Base-by-base conservation (phyloP, 306 rosid species). In the Lathyrus aphaca region DNA sequence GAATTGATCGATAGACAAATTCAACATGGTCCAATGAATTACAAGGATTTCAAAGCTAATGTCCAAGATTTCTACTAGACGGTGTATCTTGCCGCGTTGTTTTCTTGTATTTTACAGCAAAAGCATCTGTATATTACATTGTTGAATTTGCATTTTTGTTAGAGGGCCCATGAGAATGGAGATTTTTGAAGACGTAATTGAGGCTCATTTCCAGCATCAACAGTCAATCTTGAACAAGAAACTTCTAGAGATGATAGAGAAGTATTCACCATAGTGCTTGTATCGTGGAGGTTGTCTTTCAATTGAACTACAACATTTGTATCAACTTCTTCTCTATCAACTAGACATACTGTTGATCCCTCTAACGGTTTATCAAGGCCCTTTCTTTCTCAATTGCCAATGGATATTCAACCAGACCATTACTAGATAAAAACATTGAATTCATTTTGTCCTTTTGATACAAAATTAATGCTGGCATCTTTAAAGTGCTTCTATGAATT, bases 331-430 rank as follows among this genome's bases (percentile, higher is more conserved):
- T n/a, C n/a, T n/a, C n/a, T n/a, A n/a, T n/a, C n/a, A n/a, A n/a
- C n/a, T n/a, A n/a, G n/a, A 75, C 64, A 49, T 30, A 3, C 58
- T 11, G 67, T 40, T 19, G 62, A 68, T 17, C 77, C 73, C 59
- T 32, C 79, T 40, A 73, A 23, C 13, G 99, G 80, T 94, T 94
- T 78, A 88, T 86, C 83, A 84, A 53, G 43, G 57, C 74, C 78
- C 92, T 87, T 66, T 85, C 99, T 76, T 76, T 88, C 90, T 94
- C 99, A 77, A 80, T 82, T 53, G 86, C 91, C 66, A 76, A 64
- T 37, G 99, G 95, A 84, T 94, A 97, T 73, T 88, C 91, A 62
- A 94, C 88, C 66, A 88, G 77, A 65, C 96, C 95, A 80, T 94
- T 94, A 29, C 69, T 60, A 27, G 96, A 91, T 65, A 74, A 45